Conservation (phyloP, 1,139 yeast species). For the Debaryomyces nepalensis region DNA sequence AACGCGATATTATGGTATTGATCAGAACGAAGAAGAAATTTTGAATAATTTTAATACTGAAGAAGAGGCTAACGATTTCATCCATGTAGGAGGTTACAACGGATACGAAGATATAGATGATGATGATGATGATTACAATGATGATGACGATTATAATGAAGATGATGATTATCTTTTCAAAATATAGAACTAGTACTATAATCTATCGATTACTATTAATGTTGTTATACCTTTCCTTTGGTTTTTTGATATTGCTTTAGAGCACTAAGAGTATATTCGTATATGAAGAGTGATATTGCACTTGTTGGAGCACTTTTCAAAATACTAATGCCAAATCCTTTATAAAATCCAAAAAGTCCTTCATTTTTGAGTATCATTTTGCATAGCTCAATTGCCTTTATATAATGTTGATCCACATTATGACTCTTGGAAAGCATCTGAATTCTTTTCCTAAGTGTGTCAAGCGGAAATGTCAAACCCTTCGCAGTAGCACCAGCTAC, state of each 20-base stretch:
- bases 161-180: conserved; percentile 43
- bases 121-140: conserved; percentile 19
- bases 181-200: conserved; percentile 16
- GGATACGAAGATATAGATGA: conserved; percentile 21
- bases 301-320: conserved; percentile 84
- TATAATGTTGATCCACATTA: conserved; percentile 17
- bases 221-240: conserved; percentile 8
- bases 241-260: conserved; percentile 12
- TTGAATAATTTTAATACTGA: conserved; percentile 21
- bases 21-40: conserved; percentile 26
- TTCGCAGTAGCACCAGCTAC: conserved; percentile 79
- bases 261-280: conserved; percentile 49
- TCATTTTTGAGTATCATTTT: conserved; percentile 51
- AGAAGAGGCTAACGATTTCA: conserved; percentile 30
- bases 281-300: conserved; percentile 74
- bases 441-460: conserved; percentile 75
- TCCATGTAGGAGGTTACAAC: conserved; percentile 26
- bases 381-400: conserved; percentile 25
- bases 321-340: conserved; percentile 71
- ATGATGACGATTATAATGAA: conserved; percentile 24
- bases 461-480: conserved; percentile 80
- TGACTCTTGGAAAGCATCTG: conserved; percentile 58
- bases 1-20: conserved; percentile 34
- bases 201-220: conserved; percentile 3
- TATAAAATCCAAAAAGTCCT: conserved; percentile 71